Base-by-base conservation (phyloP, 139 green algal genomes). In the Tetraselmis chui region DNA sequence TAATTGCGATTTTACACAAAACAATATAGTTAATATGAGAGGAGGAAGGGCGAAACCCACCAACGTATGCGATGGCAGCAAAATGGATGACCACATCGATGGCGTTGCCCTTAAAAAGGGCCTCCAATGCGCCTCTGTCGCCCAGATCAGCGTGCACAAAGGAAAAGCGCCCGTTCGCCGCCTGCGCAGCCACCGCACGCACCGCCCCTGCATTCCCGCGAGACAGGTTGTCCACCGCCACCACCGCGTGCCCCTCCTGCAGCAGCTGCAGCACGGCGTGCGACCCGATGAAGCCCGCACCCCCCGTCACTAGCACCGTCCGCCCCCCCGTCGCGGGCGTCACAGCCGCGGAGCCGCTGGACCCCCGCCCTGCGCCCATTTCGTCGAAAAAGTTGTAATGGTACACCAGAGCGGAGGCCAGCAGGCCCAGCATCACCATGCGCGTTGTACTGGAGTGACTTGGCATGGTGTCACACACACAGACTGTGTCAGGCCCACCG, bases 61-160 rank as follows among this genome's bases (percentile, higher is more conserved):
- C 90, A 1, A 95, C 92, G 80, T 93, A 95, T 2, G 92, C 92
- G 1, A 95, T 83, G 11, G 91, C 92, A 1, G 92, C 92, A 81
- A 95, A 95, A 84, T 95, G 92, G 59, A 95, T 93, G 26, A 95
- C 92, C 5, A 90, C 59, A 84, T 95, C 88, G 1, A 90, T 74
- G 2, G 28, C 27, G 27, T 30, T 45, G 0, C 29, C n/a, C 5
- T 31, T 2, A 31, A 94, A 87, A 1, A 87, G 29, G 0, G 31
- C 1, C 27, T 85, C 76, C 77, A 94, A 24, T 0, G 79, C 80
- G 2, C 58, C 28, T n/a, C n/a, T 32, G 84, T 93, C 83, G 5
- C 90, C 92, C 79, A 95, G 82, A 76, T 95, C 92, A 25, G 83
- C 85, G 1, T 86, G 30, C 11, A 92, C 80, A 77, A 89, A 92